Evolutionary conservation across 257 asterid species (phyloP).

Genomic region (Cruciata laevipes): DNA sequence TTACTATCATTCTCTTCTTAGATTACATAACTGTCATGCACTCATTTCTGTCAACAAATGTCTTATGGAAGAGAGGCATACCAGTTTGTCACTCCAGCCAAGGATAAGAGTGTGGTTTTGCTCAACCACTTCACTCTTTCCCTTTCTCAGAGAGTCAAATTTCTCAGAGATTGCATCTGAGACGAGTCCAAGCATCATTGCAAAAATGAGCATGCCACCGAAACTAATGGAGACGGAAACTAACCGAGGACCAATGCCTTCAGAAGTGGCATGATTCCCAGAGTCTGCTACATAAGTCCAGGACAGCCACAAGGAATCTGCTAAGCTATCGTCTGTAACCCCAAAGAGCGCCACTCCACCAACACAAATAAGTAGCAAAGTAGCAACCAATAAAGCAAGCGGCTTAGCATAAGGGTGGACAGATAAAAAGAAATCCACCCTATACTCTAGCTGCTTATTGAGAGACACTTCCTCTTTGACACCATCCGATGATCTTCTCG

Average conservation of each 20-base stretch:
- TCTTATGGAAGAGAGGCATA: slow-evolving; percentile 20
- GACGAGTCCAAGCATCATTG: slow-evolving; percentile 95
- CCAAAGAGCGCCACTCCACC: slow-evolving; percentile 85
- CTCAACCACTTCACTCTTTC: slow-evolving; percentile 94
- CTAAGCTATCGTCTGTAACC: slow-evolving; percentile 64
- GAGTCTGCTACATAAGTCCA: slow-evolving; percentile 84
- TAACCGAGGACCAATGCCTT: slow-evolving; percentile 64
- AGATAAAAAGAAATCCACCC: slow-evolving; percentile 66
- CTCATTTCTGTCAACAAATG: slow-evolving; percentile 4
- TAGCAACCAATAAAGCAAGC: slow-evolving; percentile 68
- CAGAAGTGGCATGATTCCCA: slow-evolving; percentile 78
- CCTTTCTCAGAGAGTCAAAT: slow-evolving; percentile 86
- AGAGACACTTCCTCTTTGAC: slow-evolving; percentile 56
- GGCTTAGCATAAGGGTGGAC: slow-evolving; percentile 83
- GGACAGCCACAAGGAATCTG: slow-evolving; percentile 76
- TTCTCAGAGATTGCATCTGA: slow-evolving; percentile 92
- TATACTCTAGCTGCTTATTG: slow-evolving; percentile 72
- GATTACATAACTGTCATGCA: not conserved
- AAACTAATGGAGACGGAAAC: slow-evolving; percentile 76
- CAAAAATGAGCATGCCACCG: slow-evolving; percentile 95
- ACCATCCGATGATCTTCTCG: slow-evolving; percentile 47
- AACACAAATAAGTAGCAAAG: slow-evolving; percentile 59
- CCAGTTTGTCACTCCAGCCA: slow-evolving; percentile 96
- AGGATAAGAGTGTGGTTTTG: slow-evolving; percentile 79
- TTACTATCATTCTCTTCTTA: not conserved